Evolutionary conservation across 805 yeast genomes (phyloP), one percentile per base, ranked within the genome.

Genomic region (Wickerhamiella dianesei): DNA sequence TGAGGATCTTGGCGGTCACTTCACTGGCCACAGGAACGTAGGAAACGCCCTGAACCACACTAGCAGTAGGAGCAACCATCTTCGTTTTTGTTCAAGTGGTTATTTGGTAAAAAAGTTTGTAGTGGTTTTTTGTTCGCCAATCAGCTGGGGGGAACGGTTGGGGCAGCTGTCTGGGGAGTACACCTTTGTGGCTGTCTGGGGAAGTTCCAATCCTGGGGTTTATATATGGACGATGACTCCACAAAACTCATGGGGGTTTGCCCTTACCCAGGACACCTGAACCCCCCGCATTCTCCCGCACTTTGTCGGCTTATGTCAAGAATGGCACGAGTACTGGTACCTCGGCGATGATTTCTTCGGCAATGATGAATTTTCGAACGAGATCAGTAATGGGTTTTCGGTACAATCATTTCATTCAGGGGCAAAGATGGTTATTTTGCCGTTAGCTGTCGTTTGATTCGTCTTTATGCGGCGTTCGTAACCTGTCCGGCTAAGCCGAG

Each of bases 1-100:
- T 73, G 57, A 76, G 70, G 54, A 79, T 74, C 62, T 76, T 76
- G 59, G 70, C 68, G 50, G 78, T 59, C 66, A 56, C 63, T 52
- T 55, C 65, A 59, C 57, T 75, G 47, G 77, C 62, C 35, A 74
- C 72, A 41, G 77, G 80, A 58, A 70, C 71, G 60, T 76, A 67
- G 56, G 73, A 69, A 43, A 77, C 79, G 41, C 80, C 80, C 46
- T 66, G 60, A 29, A 75, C 40, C 18, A 46, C 44, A 19, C 25
- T 50, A 9, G 49, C 21, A 18, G 53, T 43, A n/a, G 62, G 62
- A 21, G 59, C 54, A 45, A 56, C 59, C 62, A 58, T 58, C 9
- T 25, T 25, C 12, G 12, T 12, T 25, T 25, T 6, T 25, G 6
- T 6, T 25, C 12, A 6, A 12, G 12, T 25, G 32, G 9, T 25